These are phyloP conservation scores for Neurospora sp. DNA, from an alignment of 495 filamentous ascomycete genomes.

Conservation along the genomic window DNA sequence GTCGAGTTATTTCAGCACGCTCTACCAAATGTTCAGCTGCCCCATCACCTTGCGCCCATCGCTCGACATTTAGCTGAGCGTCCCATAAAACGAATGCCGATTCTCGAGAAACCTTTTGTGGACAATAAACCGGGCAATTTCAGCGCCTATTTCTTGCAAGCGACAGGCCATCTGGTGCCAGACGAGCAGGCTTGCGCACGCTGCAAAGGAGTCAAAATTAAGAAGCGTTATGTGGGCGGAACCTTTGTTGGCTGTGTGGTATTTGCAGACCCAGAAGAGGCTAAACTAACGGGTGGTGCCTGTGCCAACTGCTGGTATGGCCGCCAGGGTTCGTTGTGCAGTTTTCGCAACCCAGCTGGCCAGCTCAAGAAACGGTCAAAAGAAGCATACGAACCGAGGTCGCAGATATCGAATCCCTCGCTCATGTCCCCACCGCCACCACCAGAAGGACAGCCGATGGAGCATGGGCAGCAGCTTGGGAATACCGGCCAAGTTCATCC, in stretches of 20 bases:
- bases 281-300: not conserved
- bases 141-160: constrained; percentile 13
- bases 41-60: not conserved
- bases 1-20: not conserved
- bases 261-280: not conserved
- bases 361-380: not conserved
- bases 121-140: constrained; percentile 6
- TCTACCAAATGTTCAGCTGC: not conserved
- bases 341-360: not conserved
- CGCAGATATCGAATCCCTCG: not conserved
- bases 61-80: not conserved
- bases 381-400: not conserved
- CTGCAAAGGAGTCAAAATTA: constrained; percentile 2
- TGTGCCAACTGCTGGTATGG: constrained; percentile 19
- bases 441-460: not conserved
- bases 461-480: not conserved
- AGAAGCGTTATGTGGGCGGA: not conserved
- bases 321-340: constrained; percentile 9
- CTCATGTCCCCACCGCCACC: not conserved
- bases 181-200: constrained; percentile 1
- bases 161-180: constrained; percentile 3
- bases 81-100: constrained; percentile 4
- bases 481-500: not conserved
- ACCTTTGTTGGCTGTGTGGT: constrained; percentile 5
- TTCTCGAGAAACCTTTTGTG: not conserved